phyloP scores from a whole-genome alignment of 2,329 filamentous ascomycete genomes.

The Monosporascus sp. region DNA sequence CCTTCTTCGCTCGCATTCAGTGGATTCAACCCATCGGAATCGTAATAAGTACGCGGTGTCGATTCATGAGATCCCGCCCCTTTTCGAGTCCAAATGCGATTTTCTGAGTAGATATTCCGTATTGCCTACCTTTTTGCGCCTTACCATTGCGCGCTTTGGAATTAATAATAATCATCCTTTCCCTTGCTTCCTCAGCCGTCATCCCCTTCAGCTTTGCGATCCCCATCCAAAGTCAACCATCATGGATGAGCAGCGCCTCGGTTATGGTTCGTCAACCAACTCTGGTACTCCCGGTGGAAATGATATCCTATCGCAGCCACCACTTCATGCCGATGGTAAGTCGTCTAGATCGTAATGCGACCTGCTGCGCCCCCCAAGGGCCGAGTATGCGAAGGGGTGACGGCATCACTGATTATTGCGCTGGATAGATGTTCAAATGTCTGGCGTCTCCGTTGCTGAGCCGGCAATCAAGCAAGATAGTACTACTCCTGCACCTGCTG shows the following conservation, averaged over 20 bases:
- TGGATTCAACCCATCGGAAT: neutral
- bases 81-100: too few relatives aligned
- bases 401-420: constrained; percentile 12
- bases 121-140: neutral
- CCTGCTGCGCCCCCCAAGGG: constrained; percentile 1
- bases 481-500: constrained; percentile 52
- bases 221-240: constrained; percentile 18
- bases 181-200: neutral
- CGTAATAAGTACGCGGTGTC: neutral
- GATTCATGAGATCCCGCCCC: neutral
- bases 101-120: neutral
- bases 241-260: constrained; percentile 56
- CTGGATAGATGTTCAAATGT: constrained; percentile 59
- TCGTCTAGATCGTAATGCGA: constrained; percentile 3
- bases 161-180: neutral
- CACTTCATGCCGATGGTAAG: constrained; percentile 48
- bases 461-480: constrained; percentile 56
- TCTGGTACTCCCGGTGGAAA: constrained; percentile 54
- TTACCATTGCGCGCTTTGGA: neutral
- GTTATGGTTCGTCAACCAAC: constrained; percentile 53
- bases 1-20: neutral
- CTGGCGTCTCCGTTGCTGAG: constrained; percentile 43
- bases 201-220: neutral
- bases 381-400: constrained; percentile 1
- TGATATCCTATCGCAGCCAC: constrained; percentile 51